Evolutionary conservation across 345 rosid genomes (phyloP).

Genomic region (thale cress (Arabidopsis thaliana)): TAIR10.1 NC_003070.9:3966001-3966500

Average conservation of each 20-base stretch:
- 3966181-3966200: constrained; percentile 90
- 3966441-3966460: constrained; percentile 62
- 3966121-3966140: constrained; percentile 83
- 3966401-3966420: constrained; percentile 80
- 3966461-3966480: constrained; percentile 74
- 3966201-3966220: constrained; percentile 85
- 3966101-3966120: constrained; percentile 68
- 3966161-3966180: constrained; percentile 83
- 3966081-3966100: constrained; percentile 82
- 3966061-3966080: constrained; percentile 68
- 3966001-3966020: constrained; percentile 98
- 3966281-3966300: constrained; percentile 87
- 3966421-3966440: constrained; percentile 58
- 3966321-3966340: constrained; percentile 86
- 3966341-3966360: constrained; percentile 97
- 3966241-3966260: constrained; percentile 90
- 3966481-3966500: constrained; percentile 84
- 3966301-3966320: constrained; percentile 95
- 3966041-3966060: constrained; percentile 63
- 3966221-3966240: constrained; percentile 82
- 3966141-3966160: constrained; percentile 53
- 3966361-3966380: constrained; percentile 69
- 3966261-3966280: constrained; percentile 97
- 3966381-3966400: constrained; percentile 89
- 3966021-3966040: constrained; percentile 76